A percentile compares a stretch with the other conserved stretches of the same genome.
These are phyloP conservation scores for Ochetophila trinervis DNA, from an alignment of 306 rosid genomes.

Conservation along the genomic window DNA sequence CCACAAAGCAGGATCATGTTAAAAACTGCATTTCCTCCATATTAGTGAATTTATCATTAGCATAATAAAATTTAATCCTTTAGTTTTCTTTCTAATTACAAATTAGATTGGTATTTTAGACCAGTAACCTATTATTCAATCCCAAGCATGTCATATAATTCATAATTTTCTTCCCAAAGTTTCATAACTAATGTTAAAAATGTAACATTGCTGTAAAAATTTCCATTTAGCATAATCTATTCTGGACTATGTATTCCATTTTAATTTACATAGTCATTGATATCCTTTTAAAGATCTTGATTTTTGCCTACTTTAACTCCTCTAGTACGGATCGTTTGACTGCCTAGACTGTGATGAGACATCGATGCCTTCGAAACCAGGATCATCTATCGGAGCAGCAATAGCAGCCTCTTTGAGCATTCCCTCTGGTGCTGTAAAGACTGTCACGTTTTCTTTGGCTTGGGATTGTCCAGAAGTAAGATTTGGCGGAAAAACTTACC, in stretches of 20 bases:
- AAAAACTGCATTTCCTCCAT: no score
- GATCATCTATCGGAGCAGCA: conserved; percentile 96
- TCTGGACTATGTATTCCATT: not conserved
- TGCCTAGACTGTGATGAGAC: conserved; percentile 42
- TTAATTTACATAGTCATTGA: not conserved
- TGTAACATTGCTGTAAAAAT: no score
- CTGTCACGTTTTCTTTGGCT: conserved; percentile 82
- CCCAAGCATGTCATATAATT: no score
- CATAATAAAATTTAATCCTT: no score
- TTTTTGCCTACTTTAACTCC: not conserved
- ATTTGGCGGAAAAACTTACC: conserved; percentile 61
- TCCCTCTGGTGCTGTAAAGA: conserved; percentile 58
- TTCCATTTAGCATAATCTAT: not conserved
- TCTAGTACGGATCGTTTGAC: conserved; percentile 75
- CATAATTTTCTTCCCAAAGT: no score
- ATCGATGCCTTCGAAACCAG: conserved; percentile 58
- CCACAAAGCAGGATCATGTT: no score
- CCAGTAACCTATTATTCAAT: no score
- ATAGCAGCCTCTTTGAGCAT: conserved; percentile 76
- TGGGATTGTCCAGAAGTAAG: conserved; percentile 94
- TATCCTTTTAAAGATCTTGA: not conserved
- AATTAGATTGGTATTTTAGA: no score
- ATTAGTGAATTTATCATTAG: no score
- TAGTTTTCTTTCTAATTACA: no score
- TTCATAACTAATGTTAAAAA: no score